Evolutionary conservation across 768 basidiomycete species (phyloP).

Genomic region (Dioszegia crocea): DNA sequence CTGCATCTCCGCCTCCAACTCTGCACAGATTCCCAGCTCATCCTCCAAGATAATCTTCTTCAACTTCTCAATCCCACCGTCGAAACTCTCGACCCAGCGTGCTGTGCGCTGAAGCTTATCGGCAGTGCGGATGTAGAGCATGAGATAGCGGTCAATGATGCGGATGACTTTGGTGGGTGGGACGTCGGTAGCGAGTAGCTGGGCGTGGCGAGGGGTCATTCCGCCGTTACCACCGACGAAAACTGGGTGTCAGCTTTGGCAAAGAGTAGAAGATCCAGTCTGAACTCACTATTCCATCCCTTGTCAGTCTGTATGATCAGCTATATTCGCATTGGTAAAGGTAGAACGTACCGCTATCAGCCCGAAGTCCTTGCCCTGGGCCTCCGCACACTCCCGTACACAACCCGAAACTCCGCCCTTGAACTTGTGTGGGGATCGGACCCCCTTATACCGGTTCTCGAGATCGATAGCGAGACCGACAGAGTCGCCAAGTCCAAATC

Average conservation of each 20-base stretch:
- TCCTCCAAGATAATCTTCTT: constrained; percentile 65
- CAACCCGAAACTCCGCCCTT: constrained; percentile 75
- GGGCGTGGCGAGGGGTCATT: constrained; percentile 57
- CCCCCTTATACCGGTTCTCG: constrained; percentile 68
- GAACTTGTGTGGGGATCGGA: constrained; percentile 64
- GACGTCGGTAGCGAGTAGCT: constrained; percentile 65
- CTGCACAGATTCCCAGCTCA: constrained; percentile 65
- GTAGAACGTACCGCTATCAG: constrained; percentile 55
- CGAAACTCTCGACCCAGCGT: constrained; percentile 67
- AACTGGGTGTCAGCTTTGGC: constrained; percentile 50
- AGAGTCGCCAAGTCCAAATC: constrained; percentile 69
- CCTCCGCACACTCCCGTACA: constrained; percentile 71
- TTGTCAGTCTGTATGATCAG: constrained; percentile 56
- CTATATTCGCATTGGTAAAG: no score
- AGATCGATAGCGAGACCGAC: constrained; percentile 69
- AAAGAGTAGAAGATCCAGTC: no score
- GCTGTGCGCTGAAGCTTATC: constrained; percentile 69
- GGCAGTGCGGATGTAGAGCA: constrained; percentile 65
- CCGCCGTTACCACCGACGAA: constrained; percentile 72
- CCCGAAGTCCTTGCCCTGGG: constrained; percentile 70
- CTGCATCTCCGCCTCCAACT: constrained; percentile 66
- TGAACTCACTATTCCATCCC: constrained; percentile 62
- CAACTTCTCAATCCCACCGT: constrained; percentile 66
- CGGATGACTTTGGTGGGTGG: constrained; percentile 61
- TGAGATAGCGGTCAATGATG: constrained; percentile 61